Percentiles rank a stretch among this genome's conserved stretches.
phyloP scores from a whole-genome alignment of 176 grass and related monocot genomes.

The Oryza longistaminata region DNA sequence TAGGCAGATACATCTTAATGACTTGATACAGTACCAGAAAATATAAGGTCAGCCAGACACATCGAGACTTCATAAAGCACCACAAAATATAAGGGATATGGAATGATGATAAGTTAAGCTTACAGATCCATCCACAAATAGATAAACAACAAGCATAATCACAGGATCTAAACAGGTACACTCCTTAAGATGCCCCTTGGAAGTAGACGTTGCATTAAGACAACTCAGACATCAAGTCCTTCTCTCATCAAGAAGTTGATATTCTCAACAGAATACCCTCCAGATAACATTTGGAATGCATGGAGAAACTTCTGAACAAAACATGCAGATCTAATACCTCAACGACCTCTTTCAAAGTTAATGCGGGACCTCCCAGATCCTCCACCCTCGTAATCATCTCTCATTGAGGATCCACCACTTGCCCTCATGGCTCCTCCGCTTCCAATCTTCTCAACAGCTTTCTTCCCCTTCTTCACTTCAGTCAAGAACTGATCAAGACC shows the following conservation, averaged over 20 bases:
- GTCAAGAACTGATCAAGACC: constrained; percentile 98
- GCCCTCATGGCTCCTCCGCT: constrained; percentile 92
- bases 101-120: constrained; percentile 2
- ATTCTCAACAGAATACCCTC: neutral
- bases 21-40: neutral
- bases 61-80: neutral
- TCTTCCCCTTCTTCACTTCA: constrained; percentile 96
- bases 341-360: constrained; percentile 81
- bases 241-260: constrained; percentile 24
- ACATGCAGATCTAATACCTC: constrained; percentile 34
- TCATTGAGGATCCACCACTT: constrained; percentile 84
- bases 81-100: neutral
- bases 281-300: neutral
- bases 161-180: constrained; percentile 26
- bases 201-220: neutral
- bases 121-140: constrained; percentile 16
- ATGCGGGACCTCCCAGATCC: constrained; percentile 89
- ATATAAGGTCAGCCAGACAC: neutral
- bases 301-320: neutral
- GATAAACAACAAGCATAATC: constrained; percentile 19
- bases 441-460: constrained; percentile 92
- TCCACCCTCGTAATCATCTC: constrained; percentile 80
- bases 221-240: neutral
- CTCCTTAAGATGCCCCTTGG: neutral
- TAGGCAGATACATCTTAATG: neutral